phyloP scores from a whole-genome alignment of 2,329 filamentous ascomycete species.

The Cyphellophora attinorum region DNA sequence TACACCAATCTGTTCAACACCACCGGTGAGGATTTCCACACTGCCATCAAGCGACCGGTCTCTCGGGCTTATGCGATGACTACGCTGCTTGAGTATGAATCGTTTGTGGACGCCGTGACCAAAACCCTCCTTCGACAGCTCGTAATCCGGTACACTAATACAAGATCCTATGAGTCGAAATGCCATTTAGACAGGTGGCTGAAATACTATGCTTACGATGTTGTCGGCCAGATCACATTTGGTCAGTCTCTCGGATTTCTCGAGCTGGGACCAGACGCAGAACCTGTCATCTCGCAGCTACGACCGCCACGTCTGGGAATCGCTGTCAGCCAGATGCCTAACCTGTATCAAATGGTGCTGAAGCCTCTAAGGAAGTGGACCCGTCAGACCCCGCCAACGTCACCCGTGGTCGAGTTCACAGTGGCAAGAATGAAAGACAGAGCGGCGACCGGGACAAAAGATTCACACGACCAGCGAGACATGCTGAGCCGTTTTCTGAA shows the following conservation, averaged over 20 bases:
- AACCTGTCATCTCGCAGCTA: too few species aligned
- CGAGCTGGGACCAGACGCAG: too few species aligned
- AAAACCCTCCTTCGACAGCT: conserved; percentile 60
- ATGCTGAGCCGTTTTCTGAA: conserved; percentile 19
- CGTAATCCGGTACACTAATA: conserved; percentile 40
- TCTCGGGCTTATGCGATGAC: conserved; percentile 54
- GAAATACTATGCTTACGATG: conserved; percentile 29
- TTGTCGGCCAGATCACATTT: conserved; percentile 26
- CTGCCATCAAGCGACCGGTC: conserved; percentile 62
- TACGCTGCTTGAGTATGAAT: conserved; percentile 39
- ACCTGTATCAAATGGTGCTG: too few species aligned
- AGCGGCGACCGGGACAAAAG: conserved; percentile 25
- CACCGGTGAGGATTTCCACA: conserved; percentile 63
- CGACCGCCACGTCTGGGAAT: too few species aligned
- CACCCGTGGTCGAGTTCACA: too few species aligned
- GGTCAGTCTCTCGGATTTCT: conserved; percentile 26
- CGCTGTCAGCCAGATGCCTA: too few species aligned
- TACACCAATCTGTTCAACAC: conserved; percentile 69
- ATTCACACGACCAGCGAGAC: conserved; percentile 25
- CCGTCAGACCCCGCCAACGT: too few species aligned
- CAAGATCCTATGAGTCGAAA: conserved; percentile 9
- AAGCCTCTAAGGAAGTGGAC: too few species aligned
- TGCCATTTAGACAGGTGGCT: conserved; percentile 32
- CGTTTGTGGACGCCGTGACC: conserved; percentile 67
- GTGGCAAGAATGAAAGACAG: conserved; percentile 26